Evolutionary conservation across 768 basidiomycete genomes (phyloP).

Genomic region (Royoungia palumana): DNA sequence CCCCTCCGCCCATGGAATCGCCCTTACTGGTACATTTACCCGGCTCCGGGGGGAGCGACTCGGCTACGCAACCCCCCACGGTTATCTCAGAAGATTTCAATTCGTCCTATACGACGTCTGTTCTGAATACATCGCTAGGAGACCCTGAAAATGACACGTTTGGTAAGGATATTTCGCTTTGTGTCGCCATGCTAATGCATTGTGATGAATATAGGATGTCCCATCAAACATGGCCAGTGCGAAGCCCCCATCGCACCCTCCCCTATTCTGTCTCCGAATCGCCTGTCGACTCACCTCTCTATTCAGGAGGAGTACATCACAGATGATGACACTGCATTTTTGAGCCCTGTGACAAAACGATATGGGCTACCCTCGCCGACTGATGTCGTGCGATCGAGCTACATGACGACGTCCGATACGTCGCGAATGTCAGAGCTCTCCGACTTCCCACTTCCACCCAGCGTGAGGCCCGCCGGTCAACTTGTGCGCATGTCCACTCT

Average conservation of each 20-base stretch:
- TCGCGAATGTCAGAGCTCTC: constrained; percentile 71
- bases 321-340: constrained; percentile 4
- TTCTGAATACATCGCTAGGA: constrained; percentile 7
- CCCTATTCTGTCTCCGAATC: constrained; percentile 8
- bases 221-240: constrained; percentile 21
- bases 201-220: constrained; percentile 14
- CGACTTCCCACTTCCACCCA: constrained; percentile 68
- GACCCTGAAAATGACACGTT: constrained; percentile 31
- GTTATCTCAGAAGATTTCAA: constrained; percentile 25
- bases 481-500: constrained; percentile 41
- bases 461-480: constrained; percentile 18
- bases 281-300: constrained; percentile 22
- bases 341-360: constrained; percentile 18
- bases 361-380: constrained; percentile 25
- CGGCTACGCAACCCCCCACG: neutral
- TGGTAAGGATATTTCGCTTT: constrained; percentile 13
- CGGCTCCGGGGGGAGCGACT: constrained; percentile 6
- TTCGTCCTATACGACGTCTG: constrained; percentile 24
- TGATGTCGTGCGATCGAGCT: constrained; percentile 48
- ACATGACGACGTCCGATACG: constrained; percentile 54
- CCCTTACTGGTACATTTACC: constrained; percentile 7
- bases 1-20: constrained; percentile 8
- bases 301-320: constrained; percentile 11
- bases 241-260: constrained; percentile 13
- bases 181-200: neutral